phyloP scores from a whole-genome alignment of 495 filamentous ascomycete species.

The Ramalina intermedia region DNA sequence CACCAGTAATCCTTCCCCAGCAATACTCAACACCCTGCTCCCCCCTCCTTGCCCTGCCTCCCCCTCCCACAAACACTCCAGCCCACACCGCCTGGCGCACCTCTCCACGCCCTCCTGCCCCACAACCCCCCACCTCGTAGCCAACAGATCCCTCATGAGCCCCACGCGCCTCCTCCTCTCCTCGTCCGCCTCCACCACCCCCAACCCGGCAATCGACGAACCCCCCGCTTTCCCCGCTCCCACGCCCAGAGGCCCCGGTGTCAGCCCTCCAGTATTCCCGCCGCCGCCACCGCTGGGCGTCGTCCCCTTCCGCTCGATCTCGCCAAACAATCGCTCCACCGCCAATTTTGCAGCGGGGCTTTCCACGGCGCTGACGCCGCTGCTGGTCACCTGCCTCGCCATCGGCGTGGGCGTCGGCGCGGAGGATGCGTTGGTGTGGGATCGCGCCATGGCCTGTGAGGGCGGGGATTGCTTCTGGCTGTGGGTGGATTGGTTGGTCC shows the following conservation, averaged over 20 bases:
- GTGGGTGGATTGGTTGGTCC: not conserved
- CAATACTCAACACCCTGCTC: conserved; percentile 48
- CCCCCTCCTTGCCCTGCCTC: conserved; percentile 27
- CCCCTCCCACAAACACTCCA: conserved; percentile 62
- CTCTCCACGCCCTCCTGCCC: conserved; percentile 72
- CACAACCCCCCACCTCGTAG: conserved; percentile 38
- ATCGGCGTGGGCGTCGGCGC: not conserved
- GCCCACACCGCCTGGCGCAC: conserved; percentile 52
- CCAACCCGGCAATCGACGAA: not conserved
- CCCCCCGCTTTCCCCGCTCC: not conserved
- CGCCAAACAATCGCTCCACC: conserved; percentile 5
- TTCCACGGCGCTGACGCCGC: not conserved
- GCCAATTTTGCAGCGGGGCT: conserved; percentile 2
- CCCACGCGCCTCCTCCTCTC: conserved; percentile 40
- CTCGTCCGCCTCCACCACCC: conserved; percentile 27
- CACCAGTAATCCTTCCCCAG: conserved; percentile 45
- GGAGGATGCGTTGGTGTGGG: not conserved
- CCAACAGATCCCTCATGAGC: conserved; percentile 28
- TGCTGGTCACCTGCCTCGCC: not conserved
- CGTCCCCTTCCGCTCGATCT: not conserved
- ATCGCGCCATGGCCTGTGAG: not conserved
- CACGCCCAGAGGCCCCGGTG: not conserved
- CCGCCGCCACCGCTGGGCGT: not conserved
- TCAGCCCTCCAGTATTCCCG: conserved; percentile 3
- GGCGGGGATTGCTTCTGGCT: not conserved